phyloP scores from a whole-genome alignment of 495 filamentous ascomycete species.

The Pyrenula aspistea region DNA sequence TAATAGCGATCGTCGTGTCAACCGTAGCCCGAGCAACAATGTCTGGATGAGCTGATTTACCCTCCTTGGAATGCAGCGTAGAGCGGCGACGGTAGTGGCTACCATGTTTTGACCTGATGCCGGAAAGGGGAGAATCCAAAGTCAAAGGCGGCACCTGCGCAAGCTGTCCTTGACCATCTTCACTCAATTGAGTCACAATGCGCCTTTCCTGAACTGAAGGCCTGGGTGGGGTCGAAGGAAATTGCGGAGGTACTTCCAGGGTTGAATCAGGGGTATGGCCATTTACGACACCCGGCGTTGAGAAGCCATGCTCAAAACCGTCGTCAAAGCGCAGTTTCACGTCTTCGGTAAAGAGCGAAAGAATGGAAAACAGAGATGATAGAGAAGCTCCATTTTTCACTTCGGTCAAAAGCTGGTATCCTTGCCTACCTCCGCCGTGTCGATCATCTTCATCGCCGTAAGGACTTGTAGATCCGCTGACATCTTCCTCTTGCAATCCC shows the following conservation, averaged over 20 bases:
- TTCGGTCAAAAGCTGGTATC: constrained; percentile 88
- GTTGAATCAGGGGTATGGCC: constrained; percentile 30
- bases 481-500: constrained; percentile 12
- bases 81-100: constrained; percentile 1
- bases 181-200: constrained; percentile 7
- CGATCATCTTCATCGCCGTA: constrained; percentile 51
- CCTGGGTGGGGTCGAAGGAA: constrained; percentile 16
- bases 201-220: constrained; percentile 10
- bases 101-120: constrained; percentile 6
- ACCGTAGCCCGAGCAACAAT: constrained; percentile 94
- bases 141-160: constrained; percentile 62
- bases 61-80: constrained; percentile 7
- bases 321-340: constrained; percentile 58
- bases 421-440: constrained; percentile 49
- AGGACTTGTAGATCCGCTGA: constrained; percentile 12
- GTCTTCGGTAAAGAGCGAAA: constrained; percentile 93
- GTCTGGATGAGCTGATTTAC: constrained; percentile 80
- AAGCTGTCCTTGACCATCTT: constrained; percentile 16
- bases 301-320: constrained; percentile 27
- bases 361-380: constrained; percentile 95
- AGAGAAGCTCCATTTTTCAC: constrained; percentile 97
- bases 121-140: constrained; percentile 39
- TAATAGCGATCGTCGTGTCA: constrained; percentile 96
- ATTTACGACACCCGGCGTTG: constrained; percentile 21
- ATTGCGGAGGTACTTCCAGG: constrained; percentile 28